These are phyloP conservation scores for Diddensiella transvaalensis DNA, from an alignment of 805 yeast species.

Conservation along the genomic window DNA sequence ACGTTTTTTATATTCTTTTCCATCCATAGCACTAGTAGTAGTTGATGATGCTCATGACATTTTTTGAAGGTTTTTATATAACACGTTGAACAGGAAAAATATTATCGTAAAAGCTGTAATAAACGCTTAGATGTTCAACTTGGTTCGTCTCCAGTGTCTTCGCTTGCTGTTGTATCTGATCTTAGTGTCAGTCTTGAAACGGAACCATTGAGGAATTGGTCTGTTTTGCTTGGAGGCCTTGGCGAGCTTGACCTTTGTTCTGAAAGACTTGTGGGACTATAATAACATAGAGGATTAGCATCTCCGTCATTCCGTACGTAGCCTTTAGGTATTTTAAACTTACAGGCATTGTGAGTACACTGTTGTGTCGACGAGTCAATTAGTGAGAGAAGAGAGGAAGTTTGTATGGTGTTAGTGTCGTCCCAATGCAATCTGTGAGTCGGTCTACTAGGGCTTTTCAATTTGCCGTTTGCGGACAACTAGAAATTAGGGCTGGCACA, in stretches of 20 bases:
- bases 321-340: not conserved
- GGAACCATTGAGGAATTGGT: conserved; percentile 99
- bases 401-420: not conserved
- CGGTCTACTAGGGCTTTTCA: not conserved
- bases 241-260: conserved; percentile 97
- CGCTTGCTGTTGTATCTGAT: conserved; percentile 99
- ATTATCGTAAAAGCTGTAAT: not conserved
- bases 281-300: conserved; percentile 23
- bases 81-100: too few species aligned
- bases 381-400: not conserved
- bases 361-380: not conserved
- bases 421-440: not conserved
- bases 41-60: not conserved
- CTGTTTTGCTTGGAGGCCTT: conserved; percentile 99
- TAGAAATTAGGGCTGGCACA: not conserved
- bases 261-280: conserved; percentile 78
- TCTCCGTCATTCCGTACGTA: too few species aligned
- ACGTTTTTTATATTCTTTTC: too few species aligned
- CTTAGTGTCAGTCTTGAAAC: conserved; percentile 96
- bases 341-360: conserved; percentile 15
- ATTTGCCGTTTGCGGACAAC: not conserved
- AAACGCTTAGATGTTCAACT: conserved; percentile 81
- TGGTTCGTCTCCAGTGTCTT: conserved; percentile 99
- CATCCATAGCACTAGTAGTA: too few species aligned
- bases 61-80: too few species aligned